These are phyloP conservation scores for Trametes sanguinea DNA, from an alignment of 768 basidiomycete species.

Conservation along the genomic window DNA sequence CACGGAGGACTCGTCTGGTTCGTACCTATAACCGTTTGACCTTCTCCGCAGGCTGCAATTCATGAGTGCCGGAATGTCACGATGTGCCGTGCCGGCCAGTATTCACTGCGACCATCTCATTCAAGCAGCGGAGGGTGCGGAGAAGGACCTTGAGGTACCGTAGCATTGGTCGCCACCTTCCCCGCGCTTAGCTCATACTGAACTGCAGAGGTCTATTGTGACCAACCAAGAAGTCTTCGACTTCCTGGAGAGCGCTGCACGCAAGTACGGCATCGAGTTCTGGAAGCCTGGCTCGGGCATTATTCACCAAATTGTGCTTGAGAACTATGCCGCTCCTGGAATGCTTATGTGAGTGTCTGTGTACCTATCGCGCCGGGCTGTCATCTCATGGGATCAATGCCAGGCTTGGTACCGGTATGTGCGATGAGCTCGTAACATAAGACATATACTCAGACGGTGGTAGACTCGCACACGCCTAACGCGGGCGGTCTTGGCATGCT, in stretches of 20 bases:
- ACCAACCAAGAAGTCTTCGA: constrained; percentile 97
- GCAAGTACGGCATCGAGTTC: constrained; percentile 95
- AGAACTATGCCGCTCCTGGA: constrained; percentile 96
- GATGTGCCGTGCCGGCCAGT: constrained; percentile 83
- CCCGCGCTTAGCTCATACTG: constrained; percentile 1
- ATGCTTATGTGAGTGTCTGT: constrained; percentile 72
- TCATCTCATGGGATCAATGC: constrained; percentile 10
- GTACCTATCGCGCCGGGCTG: constrained; percentile 10
- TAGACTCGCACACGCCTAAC: constrained; percentile 97
- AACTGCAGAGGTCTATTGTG: constrained; percentile 69
- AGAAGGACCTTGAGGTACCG: constrained; percentile 76
- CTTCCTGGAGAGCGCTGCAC: constrained; percentile 89
- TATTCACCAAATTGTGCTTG: constrained; percentile 97
- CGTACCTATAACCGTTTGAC: background rate
- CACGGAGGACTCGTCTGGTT: background rate
- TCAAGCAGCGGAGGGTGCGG: constrained; percentile 88
- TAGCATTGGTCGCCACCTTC: background rate
- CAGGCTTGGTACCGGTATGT: constrained; percentile 80
- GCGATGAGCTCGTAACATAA: background rate
- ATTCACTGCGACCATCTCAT: constrained; percentile 99
- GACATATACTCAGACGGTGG: background rate
- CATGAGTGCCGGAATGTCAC: constrained; percentile 90
- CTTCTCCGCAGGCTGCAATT: constrained; percentile 73
- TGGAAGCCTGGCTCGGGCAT: constrained; percentile 95
- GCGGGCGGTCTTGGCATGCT: constrained; percentile 95